Percentiles rank a stretch among this genome's conserved stretches.
These are phyloP conservation scores for Talaromyces sp. DNA, from an alignment of 2,329 filamentous ascomycete genomes.

Conservation along the genomic window DNA sequence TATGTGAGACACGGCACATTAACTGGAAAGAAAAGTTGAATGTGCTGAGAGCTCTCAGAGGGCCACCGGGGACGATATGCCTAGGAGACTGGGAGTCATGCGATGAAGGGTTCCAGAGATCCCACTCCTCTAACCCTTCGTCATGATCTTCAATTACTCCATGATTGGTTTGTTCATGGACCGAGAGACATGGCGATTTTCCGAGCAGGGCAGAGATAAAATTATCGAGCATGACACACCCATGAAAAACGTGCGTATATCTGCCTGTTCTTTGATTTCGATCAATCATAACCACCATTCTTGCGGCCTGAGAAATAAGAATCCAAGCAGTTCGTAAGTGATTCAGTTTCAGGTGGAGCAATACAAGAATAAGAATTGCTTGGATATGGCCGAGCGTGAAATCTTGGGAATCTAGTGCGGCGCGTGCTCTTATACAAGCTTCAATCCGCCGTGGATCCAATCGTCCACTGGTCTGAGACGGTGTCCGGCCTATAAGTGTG, in stretches of 20 bases:
- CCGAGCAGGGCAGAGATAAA: background rate
- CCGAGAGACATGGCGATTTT: background rate
- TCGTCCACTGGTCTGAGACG: background rate
- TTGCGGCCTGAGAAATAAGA: constrained; percentile 22
- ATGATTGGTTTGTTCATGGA: background rate
- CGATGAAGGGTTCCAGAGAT: background rate
- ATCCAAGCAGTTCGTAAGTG: constrained; percentile 54
- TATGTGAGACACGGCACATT: background rate
- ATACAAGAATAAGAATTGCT: constrained; percentile 50
- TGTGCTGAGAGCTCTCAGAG: constrained; percentile 1
- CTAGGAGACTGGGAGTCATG: background rate
- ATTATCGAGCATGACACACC: constrained; percentile 1
- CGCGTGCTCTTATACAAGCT: constrained; percentile 10
- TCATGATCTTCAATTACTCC: background rate
- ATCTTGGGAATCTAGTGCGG: constrained; percentile 34
- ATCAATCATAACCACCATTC: background rate
- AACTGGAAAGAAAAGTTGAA: background rate
- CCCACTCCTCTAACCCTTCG: constrained; percentile 1
- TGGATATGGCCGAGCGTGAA: constrained; percentile 44
- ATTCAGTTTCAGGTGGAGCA: constrained; percentile 54
- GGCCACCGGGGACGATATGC: background rate
- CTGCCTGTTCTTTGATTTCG: background rate
- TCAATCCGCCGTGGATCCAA: background rate
- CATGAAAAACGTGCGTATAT: constrained; percentile 1
- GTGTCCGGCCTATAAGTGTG: background rate